These are phyloP conservation scores for Cyberlindnera suaveolens DNA, from an alignment of 805 yeast genomes.

Conservation along the genomic window DNA sequence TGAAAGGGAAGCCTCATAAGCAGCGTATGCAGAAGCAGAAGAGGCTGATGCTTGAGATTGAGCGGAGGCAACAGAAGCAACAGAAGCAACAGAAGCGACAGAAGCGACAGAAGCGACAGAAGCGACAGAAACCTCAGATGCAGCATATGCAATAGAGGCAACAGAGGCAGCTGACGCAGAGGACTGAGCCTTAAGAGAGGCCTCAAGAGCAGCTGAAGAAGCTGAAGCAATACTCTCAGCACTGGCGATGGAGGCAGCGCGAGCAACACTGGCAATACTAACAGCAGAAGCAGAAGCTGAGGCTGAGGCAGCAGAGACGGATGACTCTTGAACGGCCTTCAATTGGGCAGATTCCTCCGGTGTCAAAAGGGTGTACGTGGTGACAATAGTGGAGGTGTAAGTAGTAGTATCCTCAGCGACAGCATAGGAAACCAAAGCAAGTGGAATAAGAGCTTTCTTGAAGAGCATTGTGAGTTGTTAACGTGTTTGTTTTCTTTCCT, in stretches of 20 bases:
- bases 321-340: neutral
- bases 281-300: slow-evolving; percentile 4
- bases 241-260: slow-evolving; percentile 10
- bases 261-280: slow-evolving; percentile 10
- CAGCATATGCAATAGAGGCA: slow-evolving; percentile 17
- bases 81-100: slow-evolving; percentile 19
- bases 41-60: slow-evolving; percentile 7
- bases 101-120: slow-evolving; percentile 22
- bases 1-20: slow-evolving; percentile 17
- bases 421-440: slow-evolving; percentile 26
- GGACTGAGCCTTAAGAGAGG: slow-evolving; percentile 18
- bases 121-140: slow-evolving; percentile 11
- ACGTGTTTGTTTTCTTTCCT: neutral
- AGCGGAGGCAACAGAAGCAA: slow-evolving; percentile 18
- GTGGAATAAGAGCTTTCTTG: slow-evolving; percentile 15
- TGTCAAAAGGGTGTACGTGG: slow-evolving; percentile 25
- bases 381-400: slow-evolving; percentile 33
- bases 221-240: slow-evolving; percentile 6
- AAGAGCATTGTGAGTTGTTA: slow-evolving; percentile 16
- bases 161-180: slow-evolving; percentile 17
- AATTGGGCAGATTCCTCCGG: slow-evolving; percentile 21
- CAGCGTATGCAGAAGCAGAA: slow-evolving; percentile 15
- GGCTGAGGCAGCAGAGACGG: slow-evolving; percentile 15
- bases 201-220: slow-evolving; percentile 18
- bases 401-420: slow-evolving; percentile 30